Conservation (phyloP, 164 flowering plant genomes). For the Nelumbo lutea region DNA sequence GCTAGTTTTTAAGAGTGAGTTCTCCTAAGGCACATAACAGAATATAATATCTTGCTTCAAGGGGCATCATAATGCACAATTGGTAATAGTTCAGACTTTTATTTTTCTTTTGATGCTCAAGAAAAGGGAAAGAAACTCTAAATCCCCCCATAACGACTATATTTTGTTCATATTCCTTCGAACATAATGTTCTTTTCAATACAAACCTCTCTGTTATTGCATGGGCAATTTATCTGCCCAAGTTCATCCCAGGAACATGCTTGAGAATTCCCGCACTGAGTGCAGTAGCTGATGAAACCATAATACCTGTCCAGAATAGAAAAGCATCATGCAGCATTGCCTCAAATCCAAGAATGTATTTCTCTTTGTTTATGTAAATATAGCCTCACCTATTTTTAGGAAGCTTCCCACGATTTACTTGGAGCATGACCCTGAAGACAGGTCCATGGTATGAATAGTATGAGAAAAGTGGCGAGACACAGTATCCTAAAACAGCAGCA, state of each 20-base stretch:
- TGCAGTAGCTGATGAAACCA: slow-evolving; percentile 77
- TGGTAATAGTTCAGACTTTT: no score
- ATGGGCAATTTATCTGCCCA: slow-evolving; percentile 62
- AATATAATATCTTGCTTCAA: no score
- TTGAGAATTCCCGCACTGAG: slow-evolving; percentile 65
- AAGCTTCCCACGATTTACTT: slow-evolving; percentile 60
- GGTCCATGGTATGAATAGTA: slow-evolving; percentile 96
- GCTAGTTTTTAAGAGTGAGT: no score
- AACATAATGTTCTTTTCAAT: no score
- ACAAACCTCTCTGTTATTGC: slow-evolving; percentile 44
- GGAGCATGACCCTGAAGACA: slow-evolving; percentile 83
- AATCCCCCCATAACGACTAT: no score
- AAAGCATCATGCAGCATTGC: not conserved
- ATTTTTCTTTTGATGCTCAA: no score
- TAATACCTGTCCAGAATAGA: slow-evolving; percentile 45
- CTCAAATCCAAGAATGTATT: not conserved
- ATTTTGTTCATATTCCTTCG: no score
- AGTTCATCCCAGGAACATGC: slow-evolving; percentile 65
- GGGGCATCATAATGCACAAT: no score
- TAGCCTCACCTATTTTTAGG: slow-evolving; percentile 42
- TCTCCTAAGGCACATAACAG: no score
- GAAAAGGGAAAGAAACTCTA: no score
- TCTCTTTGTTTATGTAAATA: not conserved
- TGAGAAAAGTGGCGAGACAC: slow-evolving; percentile 79
- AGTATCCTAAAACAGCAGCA: slow-evolving; percentile 73